phyloP scores from a whole-genome alignment of 2,329 filamentous ascomycete species.

The Xenoacremonium recifei region DNA sequence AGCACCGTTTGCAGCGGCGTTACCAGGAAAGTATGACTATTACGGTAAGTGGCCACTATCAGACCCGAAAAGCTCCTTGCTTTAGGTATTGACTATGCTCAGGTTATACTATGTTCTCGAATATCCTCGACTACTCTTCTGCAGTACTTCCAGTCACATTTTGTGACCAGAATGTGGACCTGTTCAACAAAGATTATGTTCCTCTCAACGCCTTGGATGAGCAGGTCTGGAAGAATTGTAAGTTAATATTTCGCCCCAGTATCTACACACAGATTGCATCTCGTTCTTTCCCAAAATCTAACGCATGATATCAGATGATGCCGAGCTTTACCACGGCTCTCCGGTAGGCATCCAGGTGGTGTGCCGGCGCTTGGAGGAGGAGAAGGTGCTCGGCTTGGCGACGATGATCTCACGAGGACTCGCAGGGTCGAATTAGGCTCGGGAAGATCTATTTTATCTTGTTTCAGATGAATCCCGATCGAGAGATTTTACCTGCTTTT shows the following conservation, averaged over 20 bases:
- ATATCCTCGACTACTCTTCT: conserved; percentile 39
- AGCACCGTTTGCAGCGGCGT: conserved; percentile 39
- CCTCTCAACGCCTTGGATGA: conserved; percentile 20
- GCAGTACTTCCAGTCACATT: conserved; percentile 44
- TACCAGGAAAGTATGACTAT: conserved; percentile 36
- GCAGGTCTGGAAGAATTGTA: conserved; percentile 22
- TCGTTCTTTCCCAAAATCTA: background rate
- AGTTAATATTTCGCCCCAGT: too few relatives aligned
- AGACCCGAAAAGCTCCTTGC: background rate
- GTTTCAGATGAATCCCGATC: too few relatives aligned
- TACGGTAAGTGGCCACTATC: conserved; percentile 14
- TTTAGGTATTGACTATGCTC: background rate
- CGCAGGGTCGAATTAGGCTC: too few relatives aligned
- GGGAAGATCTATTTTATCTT: too few relatives aligned
- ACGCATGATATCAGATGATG: conserved; percentile 9
- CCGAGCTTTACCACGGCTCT: conserved; percentile 24
- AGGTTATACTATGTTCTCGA: conserved; percentile 35
- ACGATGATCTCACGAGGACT: too few relatives aligned
- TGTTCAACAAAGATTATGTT: conserved; percentile 11
- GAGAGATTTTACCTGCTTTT: too few relatives aligned
- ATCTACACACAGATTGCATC: too few relatives aligned
- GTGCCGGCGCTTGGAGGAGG: conserved; percentile 22
- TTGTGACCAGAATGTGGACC: conserved; percentile 38
- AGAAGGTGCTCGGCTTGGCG: conserved; percentile 31
- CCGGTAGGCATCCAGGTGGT: conserved; percentile 26